Percentiles rank a stretch among this genome's conserved stretches.
phyloP scores from a whole-genome alignment of 495 filamentous ascomycete genomes.

The Xylaria venustula region DNA sequence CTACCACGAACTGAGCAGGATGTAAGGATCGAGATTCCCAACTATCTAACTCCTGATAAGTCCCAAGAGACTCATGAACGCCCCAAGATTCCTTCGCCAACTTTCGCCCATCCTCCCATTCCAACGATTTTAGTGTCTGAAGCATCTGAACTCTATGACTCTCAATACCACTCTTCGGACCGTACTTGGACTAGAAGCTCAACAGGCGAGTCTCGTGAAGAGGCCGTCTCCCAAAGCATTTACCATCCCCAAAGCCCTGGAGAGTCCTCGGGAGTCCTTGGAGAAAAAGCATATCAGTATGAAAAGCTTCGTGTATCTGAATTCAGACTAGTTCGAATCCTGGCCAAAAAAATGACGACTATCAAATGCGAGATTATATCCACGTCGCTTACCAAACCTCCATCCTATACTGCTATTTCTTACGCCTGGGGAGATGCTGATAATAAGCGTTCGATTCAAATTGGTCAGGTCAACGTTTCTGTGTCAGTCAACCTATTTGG shows the following conservation, averaged over 20 bases:
- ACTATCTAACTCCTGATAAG: neutral
- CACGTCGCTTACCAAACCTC: neutral
- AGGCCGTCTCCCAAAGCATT: neutral
- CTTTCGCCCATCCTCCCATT: neutral
- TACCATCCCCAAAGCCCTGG: neutral
- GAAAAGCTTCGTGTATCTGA: neutral
- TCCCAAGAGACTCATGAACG: neutral
- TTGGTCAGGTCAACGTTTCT: neutral
- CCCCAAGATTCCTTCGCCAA: too few species aligned
- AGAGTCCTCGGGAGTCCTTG: neutral
- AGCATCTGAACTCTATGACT: neutral
- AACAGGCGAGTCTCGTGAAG: neutral
- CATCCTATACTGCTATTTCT: neutral
- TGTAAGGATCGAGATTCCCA: neutral
- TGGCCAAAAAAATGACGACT: neutral
- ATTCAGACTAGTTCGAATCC: neutral
- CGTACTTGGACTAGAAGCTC: neutral
- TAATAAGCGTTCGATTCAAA: neutral
- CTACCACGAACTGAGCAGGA: neutral
- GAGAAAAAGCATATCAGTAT: neutral
- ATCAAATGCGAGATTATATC: neutral
- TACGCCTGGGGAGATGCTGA: neutral
- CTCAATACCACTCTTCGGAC: neutral
- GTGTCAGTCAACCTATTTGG: constrained; percentile 18
- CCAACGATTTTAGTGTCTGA: neutral